These are phyloP conservation scores for Neopestalotiopsis sp. DNA, from an alignment of 2,329 filamentous ascomycete genomes.

Conservation along the genomic window DNA sequence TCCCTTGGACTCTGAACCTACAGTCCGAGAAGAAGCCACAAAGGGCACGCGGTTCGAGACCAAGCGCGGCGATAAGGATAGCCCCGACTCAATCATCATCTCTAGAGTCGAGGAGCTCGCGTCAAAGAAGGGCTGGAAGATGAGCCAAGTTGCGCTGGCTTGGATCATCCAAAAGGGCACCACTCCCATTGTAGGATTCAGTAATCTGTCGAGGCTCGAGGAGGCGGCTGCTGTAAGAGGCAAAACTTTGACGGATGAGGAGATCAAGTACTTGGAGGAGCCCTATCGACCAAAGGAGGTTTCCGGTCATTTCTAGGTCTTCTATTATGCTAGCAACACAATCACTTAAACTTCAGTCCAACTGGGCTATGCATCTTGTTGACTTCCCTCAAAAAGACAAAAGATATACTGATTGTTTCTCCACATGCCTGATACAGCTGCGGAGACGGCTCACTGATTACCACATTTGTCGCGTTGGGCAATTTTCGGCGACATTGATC, in stretches of 20 bases:
- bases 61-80: background rate
- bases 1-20: background rate
- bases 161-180: constrained; percentile 53
- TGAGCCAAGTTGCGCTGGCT: constrained; percentile 62
- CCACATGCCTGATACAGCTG: too few relatives aligned
- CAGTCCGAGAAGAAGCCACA: constrained; percentile 1
- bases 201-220: constrained; percentile 56
- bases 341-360: too few relatives aligned
- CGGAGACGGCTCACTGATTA: too few relatives aligned
- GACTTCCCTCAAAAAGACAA: too few relatives aligned
- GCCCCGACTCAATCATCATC: constrained; percentile 37
- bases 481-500: too few relatives aligned
- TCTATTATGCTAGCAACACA: too few relatives aligned
- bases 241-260: constrained; percentile 52
- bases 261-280: constrained; percentile 37
- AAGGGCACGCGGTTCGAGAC: background rate
- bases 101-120: constrained; percentile 54
- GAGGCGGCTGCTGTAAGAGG: constrained; percentile 50
- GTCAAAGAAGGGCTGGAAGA: constrained; percentile 57
- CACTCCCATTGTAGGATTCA: constrained; percentile 58
- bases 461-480: too few relatives aligned
- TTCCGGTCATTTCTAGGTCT: background rate
- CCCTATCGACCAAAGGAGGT: constrained; percentile 7
- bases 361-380: too few relatives aligned
- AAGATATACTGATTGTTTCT: too few relatives aligned